Conservation (phyloP, 2,329 filamentous ascomycete genomes). For the Microdochium trichocladiopsis region DNA sequence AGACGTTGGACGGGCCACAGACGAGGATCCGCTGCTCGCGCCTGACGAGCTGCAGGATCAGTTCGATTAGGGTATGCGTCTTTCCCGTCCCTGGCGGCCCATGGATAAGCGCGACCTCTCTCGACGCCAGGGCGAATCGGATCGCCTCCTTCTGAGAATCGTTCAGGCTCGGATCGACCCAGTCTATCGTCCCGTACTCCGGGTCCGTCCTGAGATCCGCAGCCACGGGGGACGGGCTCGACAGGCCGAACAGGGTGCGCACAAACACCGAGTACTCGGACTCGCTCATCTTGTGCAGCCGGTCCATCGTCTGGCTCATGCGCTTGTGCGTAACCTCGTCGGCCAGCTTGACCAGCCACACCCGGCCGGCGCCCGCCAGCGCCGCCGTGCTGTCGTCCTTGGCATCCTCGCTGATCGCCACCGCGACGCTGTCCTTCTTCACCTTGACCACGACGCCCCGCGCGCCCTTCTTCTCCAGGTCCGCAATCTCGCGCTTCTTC, state of each 20-base stretch:
- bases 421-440: slow-evolving; percentile 48
- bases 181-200: slow-evolving; percentile 40
- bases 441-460: slow-evolving; percentile 66
- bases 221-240: slow-evolving; percentile 41
- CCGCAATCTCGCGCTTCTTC: slow-evolving; percentile 65
- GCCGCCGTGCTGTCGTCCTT: slow-evolving; percentile 14
- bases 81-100: slow-evolving; percentile 96
- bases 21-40: slow-evolving; percentile 71
- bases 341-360: slow-evolving; percentile 62
- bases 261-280: slow-evolving; percentile 53
- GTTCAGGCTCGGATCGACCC: slow-evolving; percentile 56
- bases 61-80: slow-evolving; percentile 90
- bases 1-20: slow-evolving; percentile 96
- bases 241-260: slow-evolving; percentile 54
- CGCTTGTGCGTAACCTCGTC: slow-evolving; percentile 61
- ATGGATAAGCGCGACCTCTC: slow-evolving; percentile 84
- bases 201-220: slow-evolving; percentile 31
- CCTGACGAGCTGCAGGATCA: slow-evolving; percentile 84
- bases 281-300: slow-evolving; percentile 49
- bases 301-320: slow-evolving; percentile 58
- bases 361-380: slow-evolving; percentile 27
- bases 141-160: slow-evolving; percentile 63
- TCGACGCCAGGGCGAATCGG: slow-evolving; percentile 74
- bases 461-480: slow-evolving; percentile 60
- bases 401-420: slow-evolving; percentile 61